phyloP scores from a whole-genome alignment of 176 grass and related monocot genomes.

The bread wheat (Triticum aestivum) region DNA sequence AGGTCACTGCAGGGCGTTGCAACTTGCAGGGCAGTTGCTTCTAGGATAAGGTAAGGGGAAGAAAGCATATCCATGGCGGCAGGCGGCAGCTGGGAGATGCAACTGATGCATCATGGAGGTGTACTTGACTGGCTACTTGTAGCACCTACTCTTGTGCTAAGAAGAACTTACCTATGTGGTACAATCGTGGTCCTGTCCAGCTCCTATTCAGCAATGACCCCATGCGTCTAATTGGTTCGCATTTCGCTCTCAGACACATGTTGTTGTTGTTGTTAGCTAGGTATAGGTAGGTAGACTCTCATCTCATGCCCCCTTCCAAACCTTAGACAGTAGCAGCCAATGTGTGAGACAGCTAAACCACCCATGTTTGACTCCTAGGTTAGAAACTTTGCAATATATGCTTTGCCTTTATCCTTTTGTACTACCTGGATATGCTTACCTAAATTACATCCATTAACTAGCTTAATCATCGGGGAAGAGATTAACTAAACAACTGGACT shows the following conservation, averaged over 20 bases:
- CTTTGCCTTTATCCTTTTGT: conserved; percentile 20
- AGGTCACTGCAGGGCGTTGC: conserved; percentile 19
- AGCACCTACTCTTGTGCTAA: conserved; percentile 33
- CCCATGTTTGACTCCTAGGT: conserved; percentile 41
- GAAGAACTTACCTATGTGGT: not conserved
- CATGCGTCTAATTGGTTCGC: conserved; percentile 40
- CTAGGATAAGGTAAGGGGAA: conserved; percentile 27
- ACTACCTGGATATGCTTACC: conserved; percentile 3
- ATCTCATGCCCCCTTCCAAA: conserved; percentile 19
- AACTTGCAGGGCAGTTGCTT: conserved; percentile 25
- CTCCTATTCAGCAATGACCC: conserved; percentile 11
- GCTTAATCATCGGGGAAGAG: not conserved
- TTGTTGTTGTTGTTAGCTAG: not conserved
- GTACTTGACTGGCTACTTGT: conserved; percentile 27
- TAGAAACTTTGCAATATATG: conserved; percentile 4
- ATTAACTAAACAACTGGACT: not conserved
- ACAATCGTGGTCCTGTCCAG: conserved; percentile 3
- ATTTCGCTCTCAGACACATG: conserved; percentile 36
- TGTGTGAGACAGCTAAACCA: conserved; percentile 5
- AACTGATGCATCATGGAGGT: conserved; percentile 34
- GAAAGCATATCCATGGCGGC: not conserved
- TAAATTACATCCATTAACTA: conserved; percentile 1
- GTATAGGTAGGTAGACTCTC: conserved; percentile 10
- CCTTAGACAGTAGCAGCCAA: conserved; percentile 36
- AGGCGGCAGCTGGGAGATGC: conserved; percentile 23